Evolutionary conservation across 176 grass and related monocot species (phyloP).

Genomic region (Oryza punctata): DNA sequence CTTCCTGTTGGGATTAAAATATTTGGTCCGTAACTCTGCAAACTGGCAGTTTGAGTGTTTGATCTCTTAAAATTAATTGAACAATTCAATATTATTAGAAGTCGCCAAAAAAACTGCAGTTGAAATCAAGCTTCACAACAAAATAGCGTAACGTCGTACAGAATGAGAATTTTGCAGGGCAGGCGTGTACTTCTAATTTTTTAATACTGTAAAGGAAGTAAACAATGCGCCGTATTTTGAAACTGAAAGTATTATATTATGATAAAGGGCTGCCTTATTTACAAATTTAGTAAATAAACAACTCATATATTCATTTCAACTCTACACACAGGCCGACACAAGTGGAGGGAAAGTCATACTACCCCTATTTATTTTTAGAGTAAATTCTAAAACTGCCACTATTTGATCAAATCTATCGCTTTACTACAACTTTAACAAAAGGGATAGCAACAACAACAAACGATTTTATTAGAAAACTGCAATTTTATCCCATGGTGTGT

Average conservation of each 20-base stretch:
- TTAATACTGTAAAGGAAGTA: neutral
- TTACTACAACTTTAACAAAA: no score
- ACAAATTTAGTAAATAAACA: neutral
- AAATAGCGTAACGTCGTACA: neutral
- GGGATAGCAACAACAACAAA: no score
- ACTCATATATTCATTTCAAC: no score
- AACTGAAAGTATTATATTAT: neutral
- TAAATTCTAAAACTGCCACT: no score
- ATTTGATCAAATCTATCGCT: no score
- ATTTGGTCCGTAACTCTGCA: neutral
- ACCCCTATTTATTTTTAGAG: no score
- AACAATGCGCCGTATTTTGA: neutral
- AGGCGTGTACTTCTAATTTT: neutral
- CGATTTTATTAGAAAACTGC: no score
- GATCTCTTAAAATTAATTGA: neutral
- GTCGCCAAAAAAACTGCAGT: neutral
- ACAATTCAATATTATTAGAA: neutral
- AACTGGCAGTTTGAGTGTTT: neutral
- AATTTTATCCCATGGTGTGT: no score
- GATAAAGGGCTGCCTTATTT: neutral
- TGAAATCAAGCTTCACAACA: neutral
- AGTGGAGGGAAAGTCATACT: neutral
- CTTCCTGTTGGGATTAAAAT: neutral
- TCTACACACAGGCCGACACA: neutral
- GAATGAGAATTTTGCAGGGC: neutral